Percentiles rank a stretch among this genome's conserved stretches.
phyloP scores from a whole-genome alignment of 2,329 filamentous ascomycete species.

The Rutstroemia sp. region DNA sequence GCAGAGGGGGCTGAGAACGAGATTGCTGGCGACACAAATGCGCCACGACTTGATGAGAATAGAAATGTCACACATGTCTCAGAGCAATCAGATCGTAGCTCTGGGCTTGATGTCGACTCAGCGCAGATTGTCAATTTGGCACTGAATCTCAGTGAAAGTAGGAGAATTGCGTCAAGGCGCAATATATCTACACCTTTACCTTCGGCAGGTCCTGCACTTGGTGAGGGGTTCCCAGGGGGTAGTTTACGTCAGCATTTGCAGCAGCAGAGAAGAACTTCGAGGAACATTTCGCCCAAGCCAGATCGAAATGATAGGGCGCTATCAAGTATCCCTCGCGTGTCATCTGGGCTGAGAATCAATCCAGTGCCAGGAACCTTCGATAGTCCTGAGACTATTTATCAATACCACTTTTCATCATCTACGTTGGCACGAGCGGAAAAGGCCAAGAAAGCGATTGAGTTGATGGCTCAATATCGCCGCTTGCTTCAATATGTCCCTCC shows the following conservation, averaged over 20 bases:
- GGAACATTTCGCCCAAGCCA: slow-evolving; percentile 52
- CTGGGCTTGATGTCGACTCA: slow-evolving; percentile 61
- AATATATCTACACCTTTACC: slow-evolving; percentile 44
- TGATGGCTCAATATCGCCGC: slow-evolving; percentile 76
- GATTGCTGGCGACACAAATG: background rate
- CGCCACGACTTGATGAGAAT: slow-evolving; percentile 1
- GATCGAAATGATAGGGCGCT: slow-evolving; percentile 31
- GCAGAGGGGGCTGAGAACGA: background rate
- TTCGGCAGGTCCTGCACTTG: slow-evolving; percentile 31
- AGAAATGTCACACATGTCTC: background rate
- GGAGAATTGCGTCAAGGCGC: slow-evolving; percentile 54
- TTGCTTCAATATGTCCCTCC: slow-evolving; percentile 74
- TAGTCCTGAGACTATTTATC: slow-evolving; percentile 39
- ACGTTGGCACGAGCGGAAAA: slow-evolving; percentile 78
- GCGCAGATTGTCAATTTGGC: slow-evolving; percentile 91
- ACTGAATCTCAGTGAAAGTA: slow-evolving; percentile 77
- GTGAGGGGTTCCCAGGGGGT: slow-evolving; percentile 41
- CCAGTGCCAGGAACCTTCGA: slow-evolving; percentile 44
- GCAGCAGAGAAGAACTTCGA: slow-evolving; percentile 57
- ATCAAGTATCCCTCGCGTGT: slow-evolving; percentile 32
- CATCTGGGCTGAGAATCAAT: slow-evolving; percentile 36
- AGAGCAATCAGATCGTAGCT: slow-evolving; percentile 8
- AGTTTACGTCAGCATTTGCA: slow-evolving; percentile 64
- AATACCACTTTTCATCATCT: slow-evolving; percentile 66
- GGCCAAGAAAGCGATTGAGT: slow-evolving; percentile 76